These are phyloP conservation scores for Naumovozyma castellii DNA, from an alignment of 805 yeast species.

Conservation along the genomic window DNA sequence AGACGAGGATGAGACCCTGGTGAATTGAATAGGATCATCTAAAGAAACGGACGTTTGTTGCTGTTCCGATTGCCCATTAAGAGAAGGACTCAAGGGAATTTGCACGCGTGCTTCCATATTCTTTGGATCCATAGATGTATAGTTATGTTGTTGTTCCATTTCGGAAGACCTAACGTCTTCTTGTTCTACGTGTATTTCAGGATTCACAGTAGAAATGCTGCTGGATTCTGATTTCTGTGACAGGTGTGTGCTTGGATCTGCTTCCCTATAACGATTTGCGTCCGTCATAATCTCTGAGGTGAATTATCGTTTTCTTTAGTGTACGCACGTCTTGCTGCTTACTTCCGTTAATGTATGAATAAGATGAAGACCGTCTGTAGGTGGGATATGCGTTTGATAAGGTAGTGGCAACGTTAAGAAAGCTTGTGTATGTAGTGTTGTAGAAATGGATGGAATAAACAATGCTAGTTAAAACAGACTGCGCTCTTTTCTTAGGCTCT, in stretches of 20 bases:
- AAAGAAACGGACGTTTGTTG: conserved; percentile 11
- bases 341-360: too few species aligned
- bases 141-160: conserved; percentile 2
- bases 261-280: not conserved
- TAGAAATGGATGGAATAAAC: not conserved
- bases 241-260: not conserved
- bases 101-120: conserved; percentile 17
- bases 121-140: conserved; percentile 38
- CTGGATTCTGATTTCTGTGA: not conserved
- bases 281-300: too few species aligned
- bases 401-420: too few species aligned
- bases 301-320: not conserved
- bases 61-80: conserved; percentile 1
- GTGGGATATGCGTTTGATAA: too few species aligned
- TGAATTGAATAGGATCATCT: conserved; percentile 35
- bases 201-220: not conserved
- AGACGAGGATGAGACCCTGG: conserved; percentile 33
- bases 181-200: not conserved
- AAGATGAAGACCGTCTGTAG: too few species aligned
- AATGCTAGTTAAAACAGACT: not conserved
- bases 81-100: not conserved
- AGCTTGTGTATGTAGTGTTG: too few species aligned
- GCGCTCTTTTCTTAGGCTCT: not conserved
- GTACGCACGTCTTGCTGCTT: not conserved
- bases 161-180: conserved; percentile 1